These are phyloP conservation scores for Arachnomyces sp. DNA, from an alignment of 2,329 filamentous ascomycete genomes.

Conservation along the genomic window DNA sequence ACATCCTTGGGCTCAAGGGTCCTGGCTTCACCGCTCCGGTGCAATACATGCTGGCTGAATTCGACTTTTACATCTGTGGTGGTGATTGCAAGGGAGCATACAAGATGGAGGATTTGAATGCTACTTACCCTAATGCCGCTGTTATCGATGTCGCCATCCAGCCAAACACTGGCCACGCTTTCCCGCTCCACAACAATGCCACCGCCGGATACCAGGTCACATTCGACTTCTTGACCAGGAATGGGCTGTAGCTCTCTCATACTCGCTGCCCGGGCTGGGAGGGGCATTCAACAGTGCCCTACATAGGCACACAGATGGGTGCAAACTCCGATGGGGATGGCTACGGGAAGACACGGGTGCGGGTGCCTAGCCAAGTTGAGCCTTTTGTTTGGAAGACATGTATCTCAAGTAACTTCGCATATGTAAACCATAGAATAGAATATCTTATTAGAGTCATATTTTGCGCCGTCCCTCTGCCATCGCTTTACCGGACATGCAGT, in stretches of 20 bases:
- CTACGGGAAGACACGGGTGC: too few relatives aligned
- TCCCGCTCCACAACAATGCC: slow-evolving; percentile 31
- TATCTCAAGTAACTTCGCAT: too few relatives aligned
- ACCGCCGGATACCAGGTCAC: slow-evolving; percentile 22
- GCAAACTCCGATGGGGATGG: too few relatives aligned
- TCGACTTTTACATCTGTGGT: slow-evolving; percentile 27
- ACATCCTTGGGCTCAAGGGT: slow-evolving; percentile 18
- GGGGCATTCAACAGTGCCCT: slow-evolving; percentile 5
- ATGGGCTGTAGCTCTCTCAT: slow-evolving; percentile 10
- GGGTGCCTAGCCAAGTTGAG: too few relatives aligned
- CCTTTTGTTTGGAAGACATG: too few relatives aligned
- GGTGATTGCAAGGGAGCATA: slow-evolving; percentile 29
- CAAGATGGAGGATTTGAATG: slow-evolving; percentile 10
- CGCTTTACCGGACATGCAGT: too few relatives aligned
- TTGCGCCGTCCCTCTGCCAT: too few relatives aligned
- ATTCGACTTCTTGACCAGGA: slow-evolving; percentile 16
- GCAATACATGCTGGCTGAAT: slow-evolving; percentile 26
- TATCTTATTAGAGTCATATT: too few relatives aligned
- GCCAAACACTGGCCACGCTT: slow-evolving; percentile 29
- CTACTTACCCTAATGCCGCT: slow-evolving; percentile 22
- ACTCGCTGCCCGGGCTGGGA: neutral
- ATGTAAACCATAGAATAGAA: too few relatives aligned
- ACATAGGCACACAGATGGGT: too few relatives aligned
- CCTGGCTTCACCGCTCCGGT: slow-evolving; percentile 24
- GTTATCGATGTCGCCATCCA: slow-evolving; percentile 24